Percentiles rank a stretch among this genome's conserved stretches.
Conservation (phyloP, 1,139 yeast genomes). For the Taphrina wiesneri region DNA sequence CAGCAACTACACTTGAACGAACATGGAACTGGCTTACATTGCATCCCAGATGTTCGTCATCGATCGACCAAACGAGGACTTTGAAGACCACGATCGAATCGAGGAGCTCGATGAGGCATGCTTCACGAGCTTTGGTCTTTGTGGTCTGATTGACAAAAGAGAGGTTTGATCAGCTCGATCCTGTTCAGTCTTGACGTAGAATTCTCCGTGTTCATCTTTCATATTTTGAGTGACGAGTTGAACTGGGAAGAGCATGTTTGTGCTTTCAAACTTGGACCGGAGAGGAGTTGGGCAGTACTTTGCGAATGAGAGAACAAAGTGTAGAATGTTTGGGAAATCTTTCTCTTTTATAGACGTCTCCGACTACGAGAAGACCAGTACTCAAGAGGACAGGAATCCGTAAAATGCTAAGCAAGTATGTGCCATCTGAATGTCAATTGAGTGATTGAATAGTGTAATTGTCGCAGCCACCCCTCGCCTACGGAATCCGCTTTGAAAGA, state of each 20-base stretch:
- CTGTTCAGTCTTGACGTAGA: conserved; percentile 2
- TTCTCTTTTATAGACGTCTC: neutral
- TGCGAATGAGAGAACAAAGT: neutral
- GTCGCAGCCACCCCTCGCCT: neutral
- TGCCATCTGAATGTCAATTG: neutral
- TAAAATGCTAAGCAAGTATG: neutral
- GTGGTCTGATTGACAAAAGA: neutral
- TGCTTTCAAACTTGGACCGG: neutral
- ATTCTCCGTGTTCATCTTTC: neutral
- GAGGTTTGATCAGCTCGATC: neutral
- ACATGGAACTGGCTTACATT: neutral
- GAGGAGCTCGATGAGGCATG: conserved; percentile 9
- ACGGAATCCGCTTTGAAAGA: neutral
- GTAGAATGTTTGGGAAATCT: neutral
- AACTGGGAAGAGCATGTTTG: conserved; percentile 8
- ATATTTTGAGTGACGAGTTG: conserved; percentile 4
- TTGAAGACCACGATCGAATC: conserved; percentile 10
- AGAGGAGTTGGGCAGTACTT: neutral
- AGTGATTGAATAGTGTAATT: neutral
- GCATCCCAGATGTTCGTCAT: conserved; percentile 6
- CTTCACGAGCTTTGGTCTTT: conserved; percentile 1
- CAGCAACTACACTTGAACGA: neutral
- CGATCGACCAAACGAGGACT: conserved; percentile 6
- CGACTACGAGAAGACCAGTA: neutral
- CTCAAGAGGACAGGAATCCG: neutral